Conservation (phyloP, 2,329 filamentous ascomycete species). For the Tothia fuscella region DNA sequence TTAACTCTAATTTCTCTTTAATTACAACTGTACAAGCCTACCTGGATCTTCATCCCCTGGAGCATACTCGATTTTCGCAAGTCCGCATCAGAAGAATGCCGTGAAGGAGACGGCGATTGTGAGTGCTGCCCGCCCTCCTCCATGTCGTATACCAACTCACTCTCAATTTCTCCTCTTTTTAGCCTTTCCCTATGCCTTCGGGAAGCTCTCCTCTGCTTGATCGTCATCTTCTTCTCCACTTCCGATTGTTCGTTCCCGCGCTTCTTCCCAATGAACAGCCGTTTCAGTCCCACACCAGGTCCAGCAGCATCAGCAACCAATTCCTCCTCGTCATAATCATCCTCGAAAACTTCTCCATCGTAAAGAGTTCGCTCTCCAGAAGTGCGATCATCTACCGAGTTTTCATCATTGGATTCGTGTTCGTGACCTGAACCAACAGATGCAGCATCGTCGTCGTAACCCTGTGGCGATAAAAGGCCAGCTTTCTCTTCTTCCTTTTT, state of each 20-base stretch:
- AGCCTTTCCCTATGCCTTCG: constrained; percentile 12
- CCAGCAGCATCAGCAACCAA: not conserved
- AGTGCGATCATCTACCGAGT: too few relatives aligned
- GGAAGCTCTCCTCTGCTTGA: constrained; percentile 7
- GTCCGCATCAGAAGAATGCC: constrained; percentile 33
- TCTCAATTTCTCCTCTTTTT: constrained; percentile 48
- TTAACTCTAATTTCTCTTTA: too few relatives aligned
- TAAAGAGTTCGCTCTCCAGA: constrained; percentile 1
- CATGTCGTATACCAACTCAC: constrained; percentile 78
- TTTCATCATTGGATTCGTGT: not conserved
- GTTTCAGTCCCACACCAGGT: not conserved
- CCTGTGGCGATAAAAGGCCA: constrained; percentile 3
- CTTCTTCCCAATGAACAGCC: not conserved
- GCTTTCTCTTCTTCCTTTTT: constrained; percentile 7
- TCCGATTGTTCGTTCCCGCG: not conserved
- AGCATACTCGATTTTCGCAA: constrained; percentile 33
- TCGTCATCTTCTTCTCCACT: not conserved
- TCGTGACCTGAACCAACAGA: constrained; percentile 2
- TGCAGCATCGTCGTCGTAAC: constrained; percentile 8
- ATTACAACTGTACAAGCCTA: too few relatives aligned
- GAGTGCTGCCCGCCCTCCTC: constrained; percentile 65
- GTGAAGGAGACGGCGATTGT: constrained; percentile 39
- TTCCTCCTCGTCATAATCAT: constrained; percentile 9
- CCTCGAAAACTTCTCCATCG: constrained; percentile 7
- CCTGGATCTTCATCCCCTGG: constrained; percentile 13